Base-by-base conservation (phyloP, 2,329 filamentous ascomycete genomes). In the Hypoxylon rubiginosum region DNA sequence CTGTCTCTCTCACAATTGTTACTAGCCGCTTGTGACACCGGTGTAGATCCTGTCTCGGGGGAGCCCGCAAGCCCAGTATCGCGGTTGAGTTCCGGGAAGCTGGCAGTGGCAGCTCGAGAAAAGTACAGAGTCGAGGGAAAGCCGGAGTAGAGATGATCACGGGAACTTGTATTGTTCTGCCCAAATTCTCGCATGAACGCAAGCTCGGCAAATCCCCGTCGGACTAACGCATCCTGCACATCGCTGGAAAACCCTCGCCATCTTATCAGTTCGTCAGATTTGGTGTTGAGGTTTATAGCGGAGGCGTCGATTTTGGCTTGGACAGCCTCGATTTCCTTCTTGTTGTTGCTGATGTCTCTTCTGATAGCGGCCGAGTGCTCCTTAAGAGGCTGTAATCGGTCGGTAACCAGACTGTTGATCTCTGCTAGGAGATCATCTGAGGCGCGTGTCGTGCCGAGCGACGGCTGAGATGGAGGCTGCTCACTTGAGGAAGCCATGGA, bases 231-330 rank as follows among this genome's bases (percentile, higher is more conserved):
- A 15, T 62, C 58, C 24, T 62, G 58, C 11, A 62, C 36, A 10
- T 62, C 58, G 26, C 48, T 55, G 2, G 58, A 56, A 11, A 62
- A 62, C n/a, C 58, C 58, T 7, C 51, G 58, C 51, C 52, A 62
- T 17, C 58, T 15, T 15, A 62, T 62, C 26, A 62, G 36, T 26
- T 62, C 45, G 51, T 62, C 58, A 9, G 58, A 62, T 26, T 56
- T 62, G 10, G 34, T 17, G 17, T 34, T 46, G 39, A 62, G 59
- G 11, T 51, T 53, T 3, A n/a, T 13, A 13, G 39, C 28, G 13
- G 46, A 51, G 26, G 59, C 46, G 30, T 57, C 52, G 19, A 56
- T 15, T 24, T 57, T 24, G 28, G 52, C 36, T 28, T 24, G 45
- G 11, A 43, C 46, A 17, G 45, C 36, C 34, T 45, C 52, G 8